Evolutionary conservation across 306 rosid species (phyloP).

Genomic region (Rubus idaeus): DNA sequence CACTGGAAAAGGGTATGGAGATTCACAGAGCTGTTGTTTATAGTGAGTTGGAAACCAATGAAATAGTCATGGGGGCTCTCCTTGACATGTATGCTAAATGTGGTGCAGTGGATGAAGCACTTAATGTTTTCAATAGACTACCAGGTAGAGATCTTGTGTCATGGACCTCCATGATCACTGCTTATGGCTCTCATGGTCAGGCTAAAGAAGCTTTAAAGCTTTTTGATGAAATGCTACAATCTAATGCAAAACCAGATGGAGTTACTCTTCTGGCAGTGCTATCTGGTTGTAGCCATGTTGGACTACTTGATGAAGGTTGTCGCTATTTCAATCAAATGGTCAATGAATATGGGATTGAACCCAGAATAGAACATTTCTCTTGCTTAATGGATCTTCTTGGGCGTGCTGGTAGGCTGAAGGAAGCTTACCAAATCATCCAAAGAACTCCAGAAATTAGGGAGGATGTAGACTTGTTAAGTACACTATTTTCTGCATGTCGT

Average conservation of each 20-base stretch:
- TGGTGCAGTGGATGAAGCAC: constrained; percentile 73
- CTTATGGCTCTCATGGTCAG: constrained; percentile 75
- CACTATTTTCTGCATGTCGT: constrained; percentile 66
- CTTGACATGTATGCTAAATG: constrained; percentile 91
- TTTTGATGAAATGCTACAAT: constrained; percentile 56
- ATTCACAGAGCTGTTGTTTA: constrained; percentile 53
- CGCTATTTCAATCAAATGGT: constrained; percentile 61
- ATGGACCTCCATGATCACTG: constrained; percentile 84
- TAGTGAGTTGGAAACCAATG: constrained; percentile 45
- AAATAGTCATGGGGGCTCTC: constrained; percentile 77
- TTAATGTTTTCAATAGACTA: constrained; percentile 53
- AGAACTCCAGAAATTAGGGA: constrained; percentile 51
- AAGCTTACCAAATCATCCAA: constrained; percentile 67
- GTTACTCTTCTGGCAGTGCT: constrained; percentile 69
- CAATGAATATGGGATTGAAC: constrained; percentile 47
- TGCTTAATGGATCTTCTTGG: constrained; percentile 85
- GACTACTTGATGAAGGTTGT: constrained; percentile 68
- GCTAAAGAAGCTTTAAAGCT: constrained; percentile 66
- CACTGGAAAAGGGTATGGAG: constrained; percentile 74
- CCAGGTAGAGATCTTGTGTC: constrained; percentile 69
- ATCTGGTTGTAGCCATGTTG: constrained; percentile 81
- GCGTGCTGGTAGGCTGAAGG: constrained; percentile 73
- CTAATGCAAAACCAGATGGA: constrained; percentile 52
- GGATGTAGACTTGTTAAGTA: constrained; percentile 57
- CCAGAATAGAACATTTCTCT: constrained; percentile 70